Evolutionary conservation across 192 early-diverging fungal species (phyloP).

Genomic region (Coemansia sp.): DNA sequence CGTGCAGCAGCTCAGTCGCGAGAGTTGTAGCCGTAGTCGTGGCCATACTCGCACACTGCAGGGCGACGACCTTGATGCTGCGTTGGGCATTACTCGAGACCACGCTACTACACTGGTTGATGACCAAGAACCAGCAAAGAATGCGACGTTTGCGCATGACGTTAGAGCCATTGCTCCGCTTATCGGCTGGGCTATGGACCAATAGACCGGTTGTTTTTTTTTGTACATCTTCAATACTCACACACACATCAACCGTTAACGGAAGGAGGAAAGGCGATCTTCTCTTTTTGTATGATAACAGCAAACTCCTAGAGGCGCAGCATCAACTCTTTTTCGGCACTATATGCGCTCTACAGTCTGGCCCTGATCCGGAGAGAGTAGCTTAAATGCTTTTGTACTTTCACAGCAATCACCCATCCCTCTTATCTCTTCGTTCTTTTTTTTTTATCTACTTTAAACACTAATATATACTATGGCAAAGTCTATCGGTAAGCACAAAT

Average conservation of each 20-base stretch:
- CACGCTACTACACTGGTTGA: slow-evolving; percentile 25
- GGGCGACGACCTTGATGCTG: slow-evolving; percentile 35
- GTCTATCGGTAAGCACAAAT: slow-evolving; percentile 32
- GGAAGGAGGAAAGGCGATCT: not conserved
- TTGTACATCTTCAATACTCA: slow-evolving; percentile 1
- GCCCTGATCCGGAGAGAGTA: not conserved
- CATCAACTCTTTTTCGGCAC: not conserved
- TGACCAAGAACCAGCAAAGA: slow-evolving; percentile 5
- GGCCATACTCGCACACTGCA: slow-evolving; percentile 21
- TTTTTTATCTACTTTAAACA: not conserved
- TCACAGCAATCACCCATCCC: not conserved
- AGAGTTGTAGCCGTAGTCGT: slow-evolving; percentile 3
- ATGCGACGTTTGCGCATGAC: not conserved
- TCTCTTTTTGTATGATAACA: no score
- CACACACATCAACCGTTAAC: not conserved
- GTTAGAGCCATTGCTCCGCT: slow-evolving; percentile 40
- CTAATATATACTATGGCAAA: slow-evolving; percentile 20
- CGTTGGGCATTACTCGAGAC: slow-evolving; percentile 22
- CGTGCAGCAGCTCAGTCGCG: slow-evolving; percentile 31
- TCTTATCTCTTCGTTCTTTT: not conserved
- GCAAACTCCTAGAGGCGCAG: not conserved
- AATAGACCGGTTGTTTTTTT: not conserved
- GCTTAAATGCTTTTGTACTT: not conserved
- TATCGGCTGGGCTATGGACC: slow-evolving; percentile 50
- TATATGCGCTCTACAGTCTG: not conserved